Conservation (phyloP, 2,329 filamentous ascomycete genomes). For the Colletotrichum sp. region DNA sequence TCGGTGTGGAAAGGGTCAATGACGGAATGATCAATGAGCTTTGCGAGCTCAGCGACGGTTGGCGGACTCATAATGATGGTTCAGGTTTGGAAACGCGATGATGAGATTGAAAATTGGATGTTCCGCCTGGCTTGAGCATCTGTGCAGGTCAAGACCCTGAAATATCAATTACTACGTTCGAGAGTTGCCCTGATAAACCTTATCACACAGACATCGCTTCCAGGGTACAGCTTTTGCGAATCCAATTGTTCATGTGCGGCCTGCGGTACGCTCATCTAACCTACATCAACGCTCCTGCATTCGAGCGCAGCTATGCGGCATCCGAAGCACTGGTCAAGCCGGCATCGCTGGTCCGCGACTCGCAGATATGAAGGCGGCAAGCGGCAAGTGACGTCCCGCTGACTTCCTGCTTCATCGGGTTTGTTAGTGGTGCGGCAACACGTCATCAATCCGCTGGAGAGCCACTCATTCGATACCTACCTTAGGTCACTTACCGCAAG, state of each 20-base stretch:
- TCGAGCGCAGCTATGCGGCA: not conserved
- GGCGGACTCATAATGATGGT: not conserved
- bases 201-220: not conserved
- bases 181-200: not conserved
- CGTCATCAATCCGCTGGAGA: not conserved
- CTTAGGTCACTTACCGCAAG: not conserved
- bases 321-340: not conserved
- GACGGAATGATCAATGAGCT: constrained; percentile 65
- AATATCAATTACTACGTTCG: not conserved
- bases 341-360: not conserved
- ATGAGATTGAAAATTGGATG: not conserved
- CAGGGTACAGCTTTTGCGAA: not conserved
- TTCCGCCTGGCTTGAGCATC: not conserved
- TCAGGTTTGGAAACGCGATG: not conserved
- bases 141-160: not conserved
- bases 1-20: constrained; percentile 67
- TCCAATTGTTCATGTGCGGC: not conserved
- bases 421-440: not conserved
- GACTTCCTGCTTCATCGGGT: not conserved
- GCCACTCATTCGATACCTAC: not conserved
- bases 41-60: constrained; percentile 50
- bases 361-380: not conserved
- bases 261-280: not conserved
- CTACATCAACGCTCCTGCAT: not conserved
- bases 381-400: not conserved